Evolutionary conservation across 768 basidiomycete species (phyloP), one percentile per base, ranked within the genome.

Genomic region (Leccinum disarticulatum): DNA sequence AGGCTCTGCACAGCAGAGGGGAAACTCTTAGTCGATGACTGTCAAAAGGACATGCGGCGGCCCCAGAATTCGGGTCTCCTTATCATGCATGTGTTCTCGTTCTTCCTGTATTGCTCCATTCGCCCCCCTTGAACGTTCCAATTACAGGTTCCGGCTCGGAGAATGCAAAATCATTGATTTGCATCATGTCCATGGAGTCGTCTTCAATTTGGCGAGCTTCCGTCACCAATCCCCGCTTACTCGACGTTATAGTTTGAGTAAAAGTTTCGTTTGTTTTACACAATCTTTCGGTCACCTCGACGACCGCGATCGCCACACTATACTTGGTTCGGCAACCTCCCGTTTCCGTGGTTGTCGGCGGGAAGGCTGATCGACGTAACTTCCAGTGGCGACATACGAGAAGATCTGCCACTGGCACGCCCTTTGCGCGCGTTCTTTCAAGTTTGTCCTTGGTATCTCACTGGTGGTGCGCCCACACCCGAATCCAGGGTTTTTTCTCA

Each of bases 371-470:
- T 57, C 63, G 35, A 58, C 54, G 68, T 59, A 59, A 54, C 55
- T 17, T 22, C 43, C 58, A 49, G 49, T 56, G 62, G 67, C 56
- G 57, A 62, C 61, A 63, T 62, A 61, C n/a, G 50, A 59, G 63
- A 57, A 68, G 64, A 41, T 48, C 43, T 59, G 53, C 62, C 70
- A 71, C 67, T 59, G 53, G 64, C 70, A 71, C 65, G 71, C 70
- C 69, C 61, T 65, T 72, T 71, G 70, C 64, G 67, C 55, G 59
- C 65, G 70, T 60, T 62, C 55, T 60, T 53, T 58, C 66, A 55
- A 64, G 35, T 53, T 66, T 66, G 63, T 46, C 43, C 43, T 46
- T 46, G 43, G 43, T 46, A 46, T 46, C 61, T 61, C 52, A 56
- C 51, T 60, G 57, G 53, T 58, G 52, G 63, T 55, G 48, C 60